Evolutionary conservation across 805 yeast genomes (phyloP).

Genomic region (Ogataea philodendri): DNA sequence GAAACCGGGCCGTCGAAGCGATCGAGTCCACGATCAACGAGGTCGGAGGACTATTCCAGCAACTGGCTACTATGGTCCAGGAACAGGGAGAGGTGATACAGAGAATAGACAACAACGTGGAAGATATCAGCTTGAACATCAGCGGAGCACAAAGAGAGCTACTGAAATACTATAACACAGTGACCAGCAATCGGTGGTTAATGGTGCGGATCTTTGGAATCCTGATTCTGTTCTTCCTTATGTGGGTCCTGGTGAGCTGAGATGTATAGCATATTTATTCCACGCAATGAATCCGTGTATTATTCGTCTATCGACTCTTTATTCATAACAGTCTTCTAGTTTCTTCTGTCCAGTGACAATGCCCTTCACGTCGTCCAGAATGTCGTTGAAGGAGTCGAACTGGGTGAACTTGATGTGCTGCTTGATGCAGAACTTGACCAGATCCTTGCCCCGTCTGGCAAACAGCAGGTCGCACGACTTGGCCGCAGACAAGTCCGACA

Average conservation of each 20-base stretch:
- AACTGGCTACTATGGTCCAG: constrained; percentile 94
- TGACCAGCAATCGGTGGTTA: constrained; percentile 89
- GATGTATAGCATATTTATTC: constrained; percentile 2
- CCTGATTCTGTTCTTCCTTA: constrained; percentile 67
- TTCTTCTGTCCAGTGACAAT: constrained; percentile 47
- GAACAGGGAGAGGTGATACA: constrained; percentile 97
- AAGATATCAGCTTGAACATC: constrained; percentile 86
- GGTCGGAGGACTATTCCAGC: constrained; percentile 91
- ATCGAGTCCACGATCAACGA: constrained; percentile 97
- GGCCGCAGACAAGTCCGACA: constrained; percentile 92
- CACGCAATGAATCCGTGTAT: constrained; percentile 1
- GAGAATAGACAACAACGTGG: constrained; percentile 91
- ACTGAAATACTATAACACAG: constrained; percentile 81
- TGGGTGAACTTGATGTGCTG: constrained; percentile 83
- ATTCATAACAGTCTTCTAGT: constrained; percentile 36
- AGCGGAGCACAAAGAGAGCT: constrained; percentile 93
- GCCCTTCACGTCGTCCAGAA: constrained; percentile 56
- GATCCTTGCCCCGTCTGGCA: constrained; percentile 90
- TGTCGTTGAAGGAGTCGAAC: constrained; percentile 74
- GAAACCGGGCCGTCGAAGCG: constrained; percentile 90
- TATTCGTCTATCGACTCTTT: constrained; percentile 11
- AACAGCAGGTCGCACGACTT: constrained; percentile 89
- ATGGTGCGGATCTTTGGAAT: constrained; percentile 88
- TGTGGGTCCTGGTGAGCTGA: constrained; percentile 76
- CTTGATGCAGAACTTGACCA: constrained; percentile 77